These are phyloP conservation scores for Phytophthora aleatoria DNA, from an alignment of 352 stramenopile genomes.

Conservation along the genomic window DNA sequence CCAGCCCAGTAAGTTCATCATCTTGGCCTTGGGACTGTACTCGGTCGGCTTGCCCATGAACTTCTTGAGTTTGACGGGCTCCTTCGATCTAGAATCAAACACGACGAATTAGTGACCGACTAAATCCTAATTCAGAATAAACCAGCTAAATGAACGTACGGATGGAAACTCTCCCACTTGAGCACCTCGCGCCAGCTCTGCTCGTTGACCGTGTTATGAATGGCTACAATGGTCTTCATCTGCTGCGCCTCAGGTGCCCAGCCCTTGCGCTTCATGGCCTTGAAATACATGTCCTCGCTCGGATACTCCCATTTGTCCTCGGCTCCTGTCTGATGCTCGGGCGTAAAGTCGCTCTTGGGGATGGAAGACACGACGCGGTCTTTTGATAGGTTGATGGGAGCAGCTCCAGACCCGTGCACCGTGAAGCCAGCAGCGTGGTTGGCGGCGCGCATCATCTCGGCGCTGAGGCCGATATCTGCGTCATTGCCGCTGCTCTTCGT, in stretches of 20 bases:
- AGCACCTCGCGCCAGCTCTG: conserved; percentile 94
- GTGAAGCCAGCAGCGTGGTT: conserved; percentile 44
- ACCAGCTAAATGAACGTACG: conserved; percentile 31
- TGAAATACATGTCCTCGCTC: conserved; percentile 98
- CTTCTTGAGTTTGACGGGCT: conserved; percentile 89
- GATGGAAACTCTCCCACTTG: conserved; percentile 89
- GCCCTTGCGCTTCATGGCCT: conserved; percentile 97
- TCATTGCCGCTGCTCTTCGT: conserved; percentile 6
- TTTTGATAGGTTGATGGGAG: conserved; percentile 53
- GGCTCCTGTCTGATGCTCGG: conserved; percentile 56
- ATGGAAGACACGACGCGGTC: conserved; percentile 93
- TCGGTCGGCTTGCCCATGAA: conserved; percentile 96
- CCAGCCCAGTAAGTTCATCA: conserved; percentile 88
- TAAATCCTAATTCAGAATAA: neutral
- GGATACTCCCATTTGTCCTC: conserved; percentile 96
- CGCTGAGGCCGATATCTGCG: conserved; percentile 43
- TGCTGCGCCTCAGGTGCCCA: conserved; percentile 91
- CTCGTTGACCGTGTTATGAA: conserved; percentile 98
- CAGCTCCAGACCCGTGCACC: conserved; percentile 32
- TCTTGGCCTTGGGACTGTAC: conserved; percentile 93
- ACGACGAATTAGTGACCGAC: neutral
- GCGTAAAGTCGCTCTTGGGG: conserved; percentile 91
- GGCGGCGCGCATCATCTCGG: conserved; percentile 64
- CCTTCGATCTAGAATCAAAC: conserved; percentile 29
- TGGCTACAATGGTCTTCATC: conserved; percentile 96